phyloP scores from a whole-genome alignment of 2,329 filamentous ascomycete species.

The Pseudogymnoascus sp. region DNA sequence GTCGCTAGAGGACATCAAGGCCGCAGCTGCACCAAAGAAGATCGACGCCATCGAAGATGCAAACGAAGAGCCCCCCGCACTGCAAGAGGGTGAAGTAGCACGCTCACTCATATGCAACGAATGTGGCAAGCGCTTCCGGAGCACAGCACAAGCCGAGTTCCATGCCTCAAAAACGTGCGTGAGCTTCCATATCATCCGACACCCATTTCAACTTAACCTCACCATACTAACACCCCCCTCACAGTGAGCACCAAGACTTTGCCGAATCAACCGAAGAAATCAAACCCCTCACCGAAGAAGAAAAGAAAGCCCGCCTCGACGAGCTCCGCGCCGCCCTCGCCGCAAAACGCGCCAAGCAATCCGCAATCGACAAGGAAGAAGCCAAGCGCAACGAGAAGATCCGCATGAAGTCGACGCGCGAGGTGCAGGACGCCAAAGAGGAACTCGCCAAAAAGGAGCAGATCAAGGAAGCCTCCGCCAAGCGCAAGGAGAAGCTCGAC shows the following conservation, averaged over 20 bases:
- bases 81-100: constrained; percentile 62
- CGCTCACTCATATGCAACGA: constrained; percentile 88
- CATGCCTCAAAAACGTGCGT: constrained; percentile 78
- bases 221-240: constrained; percentile 13
- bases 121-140: constrained; percentile 84
- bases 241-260: constrained; percentile 80
- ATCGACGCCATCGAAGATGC: constrained; percentile 44
- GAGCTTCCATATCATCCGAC: neutral
- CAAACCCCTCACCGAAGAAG: constrained; percentile 79
- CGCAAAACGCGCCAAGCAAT: constrained; percentile 61
- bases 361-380: constrained; percentile 68
- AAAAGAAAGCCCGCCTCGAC: constrained; percentile 72
- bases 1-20: constrained; percentile 69
- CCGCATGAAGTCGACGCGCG: constrained; percentile 79
- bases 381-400: constrained; percentile 79
- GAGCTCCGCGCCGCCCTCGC: constrained; percentile 65
- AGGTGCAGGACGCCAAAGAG: constrained; percentile 83
- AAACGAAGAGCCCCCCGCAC: constrained; percentile 50
- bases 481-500: constrained; percentile 78
- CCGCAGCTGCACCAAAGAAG: constrained; percentile 29
- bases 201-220: too few relatives aligned
- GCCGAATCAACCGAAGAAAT: constrained; percentile 89
- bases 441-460: constrained; percentile 81
- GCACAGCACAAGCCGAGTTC: constrained; percentile 72
- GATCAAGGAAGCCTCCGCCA: constrained; percentile 80